phyloP scores from a whole-genome alignment of 805 yeast species.

The Lipomyces japonicus region DNA sequence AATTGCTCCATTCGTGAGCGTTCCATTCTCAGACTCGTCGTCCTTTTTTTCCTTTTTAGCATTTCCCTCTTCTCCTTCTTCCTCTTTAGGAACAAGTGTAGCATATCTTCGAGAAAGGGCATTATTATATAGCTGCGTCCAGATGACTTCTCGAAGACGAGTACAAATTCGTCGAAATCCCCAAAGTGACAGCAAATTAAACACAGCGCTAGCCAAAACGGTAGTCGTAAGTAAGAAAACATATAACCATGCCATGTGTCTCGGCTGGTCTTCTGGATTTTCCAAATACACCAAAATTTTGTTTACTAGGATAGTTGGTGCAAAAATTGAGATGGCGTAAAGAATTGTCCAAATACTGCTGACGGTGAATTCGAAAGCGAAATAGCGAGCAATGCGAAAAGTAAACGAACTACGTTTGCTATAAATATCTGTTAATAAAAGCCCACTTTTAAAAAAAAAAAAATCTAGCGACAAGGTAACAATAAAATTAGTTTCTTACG shows the following conservation, averaged over 20 bases:
- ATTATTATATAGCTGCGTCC: constrained; percentile 87
- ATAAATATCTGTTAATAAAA: constrained; percentile 9
- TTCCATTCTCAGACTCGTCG: constrained; percentile 2
- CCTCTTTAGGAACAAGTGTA: constrained; percentile 4
- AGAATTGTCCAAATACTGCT: constrained; percentile 72
- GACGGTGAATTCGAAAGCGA: constrained; percentile 54
- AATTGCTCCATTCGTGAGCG: constrained; percentile 11
- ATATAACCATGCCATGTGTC: constrained; percentile 78
- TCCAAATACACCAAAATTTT: constrained; percentile 78
- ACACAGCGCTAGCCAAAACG: constrained; percentile 54
- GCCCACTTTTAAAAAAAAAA: no score
- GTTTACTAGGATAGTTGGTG: constrained; percentile 76
- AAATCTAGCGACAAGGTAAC: no score
- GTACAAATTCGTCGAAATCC: constrained; percentile 89
- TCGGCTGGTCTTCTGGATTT: constrained; percentile 56
- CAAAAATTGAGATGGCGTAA: constrained; percentile 62
- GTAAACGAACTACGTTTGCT: constrained; percentile 44
- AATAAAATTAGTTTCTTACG: no score
- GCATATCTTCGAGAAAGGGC: constrained; percentile 68
- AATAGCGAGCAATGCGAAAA: constrained; percentile 56
- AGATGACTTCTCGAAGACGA: constrained; percentile 78
- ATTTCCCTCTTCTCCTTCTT: constrained; percentile 1
- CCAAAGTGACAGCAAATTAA: constrained; percentile 75
- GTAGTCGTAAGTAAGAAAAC: constrained; percentile 66
- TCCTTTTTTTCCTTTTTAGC: background rate